Percentiles rank a stretch among this genome's conserved stretches.
Evolutionary conservation across 768 basidiomycete species (phyloP).

Genomic region (Antrodiella citrinella): DNA sequence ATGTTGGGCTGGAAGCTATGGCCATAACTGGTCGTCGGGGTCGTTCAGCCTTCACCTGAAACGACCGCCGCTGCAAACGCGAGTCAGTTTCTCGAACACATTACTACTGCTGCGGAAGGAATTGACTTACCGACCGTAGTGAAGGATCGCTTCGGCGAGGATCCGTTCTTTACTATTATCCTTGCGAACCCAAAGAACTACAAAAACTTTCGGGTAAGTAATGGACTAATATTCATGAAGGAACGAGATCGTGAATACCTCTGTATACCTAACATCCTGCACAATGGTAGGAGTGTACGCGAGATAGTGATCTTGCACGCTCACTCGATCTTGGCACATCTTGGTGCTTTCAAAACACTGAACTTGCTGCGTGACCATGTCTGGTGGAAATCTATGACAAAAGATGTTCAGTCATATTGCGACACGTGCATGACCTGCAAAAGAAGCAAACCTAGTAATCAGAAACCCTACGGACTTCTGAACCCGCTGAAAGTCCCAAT

Average conservation of each 20-base stretch:
- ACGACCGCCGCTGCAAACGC: background rate
- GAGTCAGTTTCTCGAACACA: background rate
- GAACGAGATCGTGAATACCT: constrained; percentile 6
- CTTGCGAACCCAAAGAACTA: constrained; percentile 14
- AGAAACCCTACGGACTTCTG: constrained; percentile 20
- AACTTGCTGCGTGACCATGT: constrained; percentile 25
- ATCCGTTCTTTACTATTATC: constrained; percentile 24
- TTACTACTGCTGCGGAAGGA: background rate
- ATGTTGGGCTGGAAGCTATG: constrained; percentile 8
- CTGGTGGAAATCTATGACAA: constrained; percentile 32
- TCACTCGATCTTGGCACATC: constrained; percentile 31
- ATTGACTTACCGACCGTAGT: constrained; percentile 11
- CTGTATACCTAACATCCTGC: constrained; percentile 23
- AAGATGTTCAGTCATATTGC: constrained; percentile 22
- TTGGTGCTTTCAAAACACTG: constrained; percentile 28
- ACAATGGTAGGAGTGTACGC: constrained; percentile 12
- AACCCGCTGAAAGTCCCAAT: constrained; percentile 16
- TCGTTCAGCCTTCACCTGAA: background rate
- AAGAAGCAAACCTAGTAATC: constrained; percentile 12
- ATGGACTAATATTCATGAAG: constrained; percentile 17
- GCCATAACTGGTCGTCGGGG: background rate
- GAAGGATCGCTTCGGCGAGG: constrained; percentile 17
- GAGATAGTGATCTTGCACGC: constrained; percentile 30
- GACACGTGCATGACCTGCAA: constrained; percentile 17
- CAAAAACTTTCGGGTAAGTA: constrained; percentile 18